These are phyloP conservation scores for Steccherinum ochraceum DNA, from an alignment of 768 basidiomycete genomes.

Conservation along the genomic window DNA sequence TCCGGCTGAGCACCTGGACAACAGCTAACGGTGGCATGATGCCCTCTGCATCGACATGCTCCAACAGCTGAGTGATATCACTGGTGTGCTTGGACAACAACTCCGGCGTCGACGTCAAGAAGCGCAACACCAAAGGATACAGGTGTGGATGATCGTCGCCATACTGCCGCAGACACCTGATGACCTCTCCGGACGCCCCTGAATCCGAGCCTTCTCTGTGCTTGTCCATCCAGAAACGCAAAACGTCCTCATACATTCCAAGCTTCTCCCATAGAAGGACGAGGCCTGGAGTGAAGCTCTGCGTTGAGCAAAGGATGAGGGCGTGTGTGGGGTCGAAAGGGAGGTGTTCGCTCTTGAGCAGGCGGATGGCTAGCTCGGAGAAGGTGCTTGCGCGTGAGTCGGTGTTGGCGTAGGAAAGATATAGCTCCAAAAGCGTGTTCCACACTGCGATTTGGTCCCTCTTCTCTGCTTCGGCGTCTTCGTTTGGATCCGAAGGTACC, in stretches of 20 bases:
- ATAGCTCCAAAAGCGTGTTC: constrained; percentile 94
- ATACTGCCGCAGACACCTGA: constrained; percentile 70
- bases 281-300: constrained; percentile 75
- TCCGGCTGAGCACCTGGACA: constrained; percentile 82
- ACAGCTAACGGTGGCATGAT: constrained; percentile 89
- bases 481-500: constrained; percentile 13
- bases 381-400: constrained; percentile 20
- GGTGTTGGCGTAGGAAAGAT: constrained; percentile 40
- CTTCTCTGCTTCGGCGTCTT: constrained; percentile 46
- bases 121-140: constrained; percentile 84
- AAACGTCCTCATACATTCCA: constrained; percentile 94
- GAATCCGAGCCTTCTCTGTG: constrained; percentile 41
- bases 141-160: constrained; percentile 66
- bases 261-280: constrained; percentile 89
- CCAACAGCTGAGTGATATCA: constrained; percentile 67
- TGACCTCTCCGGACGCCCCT: constrained; percentile 46
- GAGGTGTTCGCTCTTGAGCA: constrained; percentile 53
- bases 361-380: constrained; percentile 62
- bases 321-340: constrained; percentile 91
- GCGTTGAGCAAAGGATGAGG: constrained; percentile 87
- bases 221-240: constrained; percentile 89
- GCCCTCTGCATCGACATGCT: constrained; percentile 70
- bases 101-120: constrained; percentile 78
- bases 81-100: constrained; percentile 63
- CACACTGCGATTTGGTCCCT: constrained; percentile 81